These are phyloP conservation scores for Nitzschia inconspicua DNA, from an alignment of 108 stramenopile species.

Conservation along the genomic window DNA sequence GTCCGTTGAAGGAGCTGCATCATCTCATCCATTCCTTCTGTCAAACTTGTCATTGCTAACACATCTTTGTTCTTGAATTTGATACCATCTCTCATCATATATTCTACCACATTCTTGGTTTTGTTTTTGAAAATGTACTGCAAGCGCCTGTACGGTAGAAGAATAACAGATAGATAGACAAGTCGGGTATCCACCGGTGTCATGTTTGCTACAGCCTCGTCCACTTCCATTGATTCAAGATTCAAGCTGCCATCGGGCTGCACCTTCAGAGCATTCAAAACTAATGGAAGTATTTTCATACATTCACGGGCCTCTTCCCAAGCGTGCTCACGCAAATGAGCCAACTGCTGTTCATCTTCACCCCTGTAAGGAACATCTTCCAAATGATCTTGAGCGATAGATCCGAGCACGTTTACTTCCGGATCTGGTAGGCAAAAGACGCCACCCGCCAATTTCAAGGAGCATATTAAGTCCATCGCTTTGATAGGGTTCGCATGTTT, in stretches of 20 bases:
- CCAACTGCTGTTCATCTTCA: conserved; percentile 5
- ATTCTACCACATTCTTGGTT: conserved; percentile 40
- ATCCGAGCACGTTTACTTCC: conserved; percentile 15
- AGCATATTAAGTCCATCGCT: conserved; percentile 66
- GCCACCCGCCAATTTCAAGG: conserved; percentile 58
- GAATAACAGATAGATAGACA: conserved; percentile 56
- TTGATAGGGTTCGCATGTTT: conserved; percentile 56
- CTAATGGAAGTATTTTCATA: conserved; percentile 4
- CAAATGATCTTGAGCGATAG: conserved; percentile 15
- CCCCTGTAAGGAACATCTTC: conserved; percentile 12
- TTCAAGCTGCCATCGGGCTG: background rate
- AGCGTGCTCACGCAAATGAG: conserved; percentile 22
- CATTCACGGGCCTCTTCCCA: conserved; percentile 41
- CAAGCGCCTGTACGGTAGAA: conserved; percentile 64
- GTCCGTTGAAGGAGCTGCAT: conserved; percentile 28
- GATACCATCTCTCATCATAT: conserved; percentile 76
- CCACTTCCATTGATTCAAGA: background rate
- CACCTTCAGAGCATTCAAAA: background rate
- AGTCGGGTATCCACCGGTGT: conserved; percentile 43
- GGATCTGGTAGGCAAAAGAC: conserved; percentile 61
- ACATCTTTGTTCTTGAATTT: conserved; percentile 76
- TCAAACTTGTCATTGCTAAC: conserved; percentile 36
- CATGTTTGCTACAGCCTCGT: background rate
- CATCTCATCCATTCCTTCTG: conserved; percentile 61
- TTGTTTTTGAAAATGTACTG: conserved; percentile 57